Percentiles rank a stretch among this genome's conserved stretches.
phyloP scores from a whole-genome alignment of 1,284 basidiomycete genomes.

The Cryptococcus sp. region DNA sequence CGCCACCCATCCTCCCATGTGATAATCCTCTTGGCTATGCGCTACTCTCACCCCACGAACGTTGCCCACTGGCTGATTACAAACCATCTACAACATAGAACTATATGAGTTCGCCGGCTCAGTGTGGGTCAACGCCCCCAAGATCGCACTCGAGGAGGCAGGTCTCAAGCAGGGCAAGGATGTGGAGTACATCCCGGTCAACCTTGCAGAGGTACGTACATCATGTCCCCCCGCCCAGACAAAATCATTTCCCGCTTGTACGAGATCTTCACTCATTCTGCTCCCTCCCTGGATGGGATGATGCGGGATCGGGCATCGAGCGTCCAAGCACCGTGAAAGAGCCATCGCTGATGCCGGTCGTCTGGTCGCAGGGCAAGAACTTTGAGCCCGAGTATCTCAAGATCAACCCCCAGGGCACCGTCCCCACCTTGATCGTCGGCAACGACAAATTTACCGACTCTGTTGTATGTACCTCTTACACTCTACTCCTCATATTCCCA shows the following conservation, averaged over 20 bases:
- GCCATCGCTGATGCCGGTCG: not conserved
- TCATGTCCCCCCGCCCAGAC: not conserved
- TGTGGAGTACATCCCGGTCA: conserved; percentile 31
- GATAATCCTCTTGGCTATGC: not conserved
- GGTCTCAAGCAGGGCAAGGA: conserved; percentile 33
- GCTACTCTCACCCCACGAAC: not conserved
- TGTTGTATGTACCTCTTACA: conserved; percentile 25
- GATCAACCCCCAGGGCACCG: conserved; percentile 58
- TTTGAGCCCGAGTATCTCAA: conserved; percentile 60
- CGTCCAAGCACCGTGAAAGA: no score
- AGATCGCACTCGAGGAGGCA: conserved; percentile 41
- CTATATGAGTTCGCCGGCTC: conserved; percentile 44
- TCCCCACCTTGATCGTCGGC: conserved; percentile 56
- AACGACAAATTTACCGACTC: conserved; percentile 56
- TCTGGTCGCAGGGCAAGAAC: conserved; percentile 58
- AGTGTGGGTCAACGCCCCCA: conserved; percentile 43
- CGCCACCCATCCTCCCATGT: not conserved
- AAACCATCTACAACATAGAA: conserved; percentile 16
- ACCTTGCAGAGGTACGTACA: conserved; percentile 40
- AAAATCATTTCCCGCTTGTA: no score
- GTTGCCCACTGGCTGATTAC: no score
- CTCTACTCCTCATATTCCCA: not conserved
- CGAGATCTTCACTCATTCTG: not conserved
- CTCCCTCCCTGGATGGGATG: no score
- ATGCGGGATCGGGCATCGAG: no score